Evolutionary conservation across 208 protist genomes (phyloP).

Genomic region (Acanthamoeba triangularis): DNA sequence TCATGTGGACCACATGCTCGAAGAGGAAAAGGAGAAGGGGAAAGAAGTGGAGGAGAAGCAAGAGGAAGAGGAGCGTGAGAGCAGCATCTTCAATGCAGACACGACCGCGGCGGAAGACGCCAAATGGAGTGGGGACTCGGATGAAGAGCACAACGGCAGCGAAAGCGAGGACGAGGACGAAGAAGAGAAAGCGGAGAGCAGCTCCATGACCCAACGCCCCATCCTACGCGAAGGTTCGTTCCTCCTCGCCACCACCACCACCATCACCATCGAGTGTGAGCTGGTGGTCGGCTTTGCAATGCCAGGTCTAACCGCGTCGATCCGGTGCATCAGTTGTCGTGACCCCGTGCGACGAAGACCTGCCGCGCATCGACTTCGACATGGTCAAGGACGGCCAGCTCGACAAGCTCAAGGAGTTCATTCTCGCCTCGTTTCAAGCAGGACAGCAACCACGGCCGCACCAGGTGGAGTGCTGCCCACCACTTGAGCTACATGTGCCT

Average conservation of each 20-base stretch:
- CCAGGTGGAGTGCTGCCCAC: not conserved
- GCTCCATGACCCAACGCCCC: not conserved
- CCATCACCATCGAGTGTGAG: too few relatives aligned
- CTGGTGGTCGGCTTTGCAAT: too few relatives aligned
- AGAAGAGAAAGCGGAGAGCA: not conserved
- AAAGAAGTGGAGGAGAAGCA: not conserved
- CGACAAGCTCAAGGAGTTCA: constrained; percentile 37
- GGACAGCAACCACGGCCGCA: constrained; percentile 52
- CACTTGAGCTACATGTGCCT: too few relatives aligned
- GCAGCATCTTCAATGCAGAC: not conserved
- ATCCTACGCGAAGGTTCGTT: not conserved
- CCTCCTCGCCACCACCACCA: not conserved
- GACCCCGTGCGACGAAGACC: not conserved
- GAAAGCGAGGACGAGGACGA: constrained; percentile 38
- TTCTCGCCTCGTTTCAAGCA: constrained; percentile 21
- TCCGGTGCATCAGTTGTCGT: not conserved
- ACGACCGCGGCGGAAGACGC: not conserved
- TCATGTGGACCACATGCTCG: too few relatives aligned
- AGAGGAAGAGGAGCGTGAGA: not conserved
- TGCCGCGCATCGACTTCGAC: constrained; percentile 59
- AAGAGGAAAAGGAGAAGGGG: not conserved
- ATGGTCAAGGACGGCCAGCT: constrained; percentile 74
- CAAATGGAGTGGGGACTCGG: constrained; percentile 45
- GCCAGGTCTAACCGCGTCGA: too few relatives aligned
- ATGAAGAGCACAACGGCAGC: constrained; percentile 46